Percentiles rank a stretch among this genome's conserved stretches.
Conservation (phyloP, 1,284 basidiomycete genomes). For the Boletus holoroseus region DNA sequence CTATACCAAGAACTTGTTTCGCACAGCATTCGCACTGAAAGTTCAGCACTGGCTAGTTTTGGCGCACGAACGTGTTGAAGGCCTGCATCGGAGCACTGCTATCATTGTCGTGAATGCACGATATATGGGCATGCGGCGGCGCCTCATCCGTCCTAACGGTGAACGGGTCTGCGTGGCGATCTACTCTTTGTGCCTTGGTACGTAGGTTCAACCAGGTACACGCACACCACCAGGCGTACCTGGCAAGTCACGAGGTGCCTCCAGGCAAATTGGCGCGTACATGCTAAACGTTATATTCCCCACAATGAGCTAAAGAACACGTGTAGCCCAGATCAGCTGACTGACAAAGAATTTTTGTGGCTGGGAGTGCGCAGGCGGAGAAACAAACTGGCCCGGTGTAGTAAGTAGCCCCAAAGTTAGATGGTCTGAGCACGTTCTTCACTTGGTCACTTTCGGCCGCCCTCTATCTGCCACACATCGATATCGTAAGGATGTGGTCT, state of each 20-base stretch:
- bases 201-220: slow-evolving; percentile 8
- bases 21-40: slow-evolving; percentile 5
- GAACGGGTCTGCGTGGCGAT: neutral
- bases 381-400: neutral
- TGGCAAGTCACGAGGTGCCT: slow-evolving; percentile 14
- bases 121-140: neutral
- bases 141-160: neutral
- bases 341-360: slow-evolving; percentile 1
- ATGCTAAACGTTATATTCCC: slow-evolving; percentile 24
- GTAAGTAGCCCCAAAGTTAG: slow-evolving; percentile 2
- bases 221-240: neutral
- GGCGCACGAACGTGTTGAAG: neutral
- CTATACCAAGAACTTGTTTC: slow-evolving; percentile 1
- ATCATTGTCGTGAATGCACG: neutral
- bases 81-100: neutral
- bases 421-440: slow-evolving; percentile 8
- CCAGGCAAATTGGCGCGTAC: slow-evolving; percentile 10
- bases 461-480: slow-evolving; percentile 10
- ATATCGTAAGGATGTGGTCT: slow-evolving; percentile 10
- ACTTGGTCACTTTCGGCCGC: slow-evolving; percentile 7
- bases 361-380: neutral
- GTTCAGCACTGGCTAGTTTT: neutral
- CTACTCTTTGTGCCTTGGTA: neutral
- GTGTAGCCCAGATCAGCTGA: slow-evolving; percentile 12
- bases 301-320: slow-evolving; percentile 26